Evolutionary conservation across 1,139 yeast species (phyloP), one percentile per base, ranked within the genome.

Genomic region (Wickerhamomyces sp.): DNA sequence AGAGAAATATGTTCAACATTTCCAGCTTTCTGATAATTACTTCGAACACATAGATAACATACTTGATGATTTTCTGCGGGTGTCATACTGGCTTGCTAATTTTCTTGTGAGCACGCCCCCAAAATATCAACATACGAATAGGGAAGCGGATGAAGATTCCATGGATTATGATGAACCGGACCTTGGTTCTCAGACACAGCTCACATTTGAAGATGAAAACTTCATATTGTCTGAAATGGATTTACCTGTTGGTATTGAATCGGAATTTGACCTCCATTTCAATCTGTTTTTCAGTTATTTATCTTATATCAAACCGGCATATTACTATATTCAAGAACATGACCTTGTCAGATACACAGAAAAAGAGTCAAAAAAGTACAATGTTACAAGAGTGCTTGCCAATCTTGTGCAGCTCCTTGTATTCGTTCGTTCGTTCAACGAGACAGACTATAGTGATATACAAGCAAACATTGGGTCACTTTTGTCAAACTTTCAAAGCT

Each of bases 241-340:
- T 22, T 22, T 39, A 2, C 40, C 41, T 4, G 33, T 32, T 9
- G 36, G 33, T 8, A 23, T 39, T 15, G 45, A 41, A 16, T 31
- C 41, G 2, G 43, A 37, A n/a, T 39, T 41, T 25, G 40, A 41
- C 20, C 31, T 35, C 14, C 33, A 39, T 13, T 33, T 29, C 12
- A 16, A 37, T 2, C 12, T 28, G 3, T 39, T 35, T 15, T 34
- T 30, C 10, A 18, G 38, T 4, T 39, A 34, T 13, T 14, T 41
- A 12, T 25, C 36, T 12, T 41, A 33, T 18, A 10, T 41, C 16
- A 39, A 41, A 15, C 45, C 45, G 6, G 20, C 45, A 4, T 32
- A 29, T n/a, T 37, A 33, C 21, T 41, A 37, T 13, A 26, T 41
- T 9, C 39, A 39, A 19, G 40, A 35, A 14, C 24, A 33, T 26